phyloP scores from a whole-genome alignment of 257 asterid species.

The Przewalskia tangutica region DNA sequence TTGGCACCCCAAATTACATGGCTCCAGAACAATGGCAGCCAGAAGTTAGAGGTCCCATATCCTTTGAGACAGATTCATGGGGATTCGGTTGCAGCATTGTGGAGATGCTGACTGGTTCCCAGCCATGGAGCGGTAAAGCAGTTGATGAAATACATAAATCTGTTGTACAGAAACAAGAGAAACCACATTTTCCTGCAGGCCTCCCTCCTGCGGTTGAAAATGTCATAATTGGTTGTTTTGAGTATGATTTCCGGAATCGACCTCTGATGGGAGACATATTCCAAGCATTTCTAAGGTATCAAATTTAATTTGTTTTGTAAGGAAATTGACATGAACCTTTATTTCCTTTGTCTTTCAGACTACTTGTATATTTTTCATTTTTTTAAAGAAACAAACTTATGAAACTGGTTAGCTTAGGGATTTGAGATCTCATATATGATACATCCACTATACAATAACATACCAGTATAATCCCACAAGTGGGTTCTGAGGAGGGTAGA shows the following conservation, averaged over 20 bases:
- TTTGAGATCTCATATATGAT: neutral
- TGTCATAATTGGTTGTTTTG: constrained; percentile 75
- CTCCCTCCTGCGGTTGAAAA: constrained; percentile 82
- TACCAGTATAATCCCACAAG: too few relatives aligned
- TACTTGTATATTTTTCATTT: neutral
- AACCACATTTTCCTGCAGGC: constrained; percentile 61
- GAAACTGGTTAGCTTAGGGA: neutral
- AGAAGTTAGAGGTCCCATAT: constrained; percentile 74
- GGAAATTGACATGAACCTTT: neutral
- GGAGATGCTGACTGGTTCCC: constrained; percentile 81
- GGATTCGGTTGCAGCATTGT: constrained; percentile 83
- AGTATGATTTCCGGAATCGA: constrained; percentile 74
- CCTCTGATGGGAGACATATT: constrained; percentile 77
- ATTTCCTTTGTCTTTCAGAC: neutral
- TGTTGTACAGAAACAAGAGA: constrained; percentile 68
- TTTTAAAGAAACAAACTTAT: neutral
- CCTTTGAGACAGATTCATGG: constrained; percentile 91
- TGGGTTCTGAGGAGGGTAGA: too few relatives aligned
- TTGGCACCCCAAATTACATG: constrained; percentile 86
- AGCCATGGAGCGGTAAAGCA: constrained; percentile 86
- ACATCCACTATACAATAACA: neutral
- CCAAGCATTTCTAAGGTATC: constrained; percentile 70
- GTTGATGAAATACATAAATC: constrained; percentile 49
- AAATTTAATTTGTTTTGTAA: neutral
- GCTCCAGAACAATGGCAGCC: constrained; percentile 97